These are phyloP conservation scores for Fusarium pseudoanthophilum DNA, from an alignment of 2,329 filamentous ascomycete genomes.

Conservation along the genomic window DNA sequence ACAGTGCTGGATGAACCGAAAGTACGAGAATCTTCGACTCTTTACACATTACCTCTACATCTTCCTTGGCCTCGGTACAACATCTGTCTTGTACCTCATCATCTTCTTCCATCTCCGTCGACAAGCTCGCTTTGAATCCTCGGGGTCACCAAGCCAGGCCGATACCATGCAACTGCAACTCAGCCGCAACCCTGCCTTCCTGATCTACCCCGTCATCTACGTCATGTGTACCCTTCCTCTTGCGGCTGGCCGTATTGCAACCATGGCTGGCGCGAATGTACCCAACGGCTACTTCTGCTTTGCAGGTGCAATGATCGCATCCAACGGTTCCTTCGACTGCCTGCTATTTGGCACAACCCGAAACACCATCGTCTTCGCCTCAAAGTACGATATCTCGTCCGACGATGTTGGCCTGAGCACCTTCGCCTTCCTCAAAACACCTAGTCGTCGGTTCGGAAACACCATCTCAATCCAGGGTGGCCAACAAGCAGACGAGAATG, in stretches of 20 bases:
- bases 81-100: conserved; percentile 52
- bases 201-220: conserved; percentile 76
- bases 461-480: conserved; percentile 53
- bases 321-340: conserved; percentile 66
- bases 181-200: conserved; percentile 63
- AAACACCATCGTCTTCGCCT: conserved; percentile 62
- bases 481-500: conserved; percentile 15
- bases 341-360: conserved; percentile 64
- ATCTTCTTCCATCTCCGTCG: conserved; percentile 55
- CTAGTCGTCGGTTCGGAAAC: conserved; percentile 55
- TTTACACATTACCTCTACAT: conserved; percentile 74
- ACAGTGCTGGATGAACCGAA: conserved; percentile 71
- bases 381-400: conserved; percentile 49
- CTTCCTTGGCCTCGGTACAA: conserved; percentile 56
- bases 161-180: conserved; percentile 31
- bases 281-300: conserved; percentile 67
- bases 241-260: conserved; percentile 70
- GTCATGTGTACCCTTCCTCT: conserved; percentile 75
- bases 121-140: conserved; percentile 26
- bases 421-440: conserved; percentile 61
- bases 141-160: conserved; percentile 14
- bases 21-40: conserved; percentile 65
- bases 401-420: conserved; percentile 62
- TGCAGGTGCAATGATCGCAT: conserved; percentile 67
- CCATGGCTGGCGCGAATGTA: conserved; percentile 65